Evolutionary conservation across 768 basidiomycete genomes (phyloP).

Genomic region (Inosperma sp.): DNA sequence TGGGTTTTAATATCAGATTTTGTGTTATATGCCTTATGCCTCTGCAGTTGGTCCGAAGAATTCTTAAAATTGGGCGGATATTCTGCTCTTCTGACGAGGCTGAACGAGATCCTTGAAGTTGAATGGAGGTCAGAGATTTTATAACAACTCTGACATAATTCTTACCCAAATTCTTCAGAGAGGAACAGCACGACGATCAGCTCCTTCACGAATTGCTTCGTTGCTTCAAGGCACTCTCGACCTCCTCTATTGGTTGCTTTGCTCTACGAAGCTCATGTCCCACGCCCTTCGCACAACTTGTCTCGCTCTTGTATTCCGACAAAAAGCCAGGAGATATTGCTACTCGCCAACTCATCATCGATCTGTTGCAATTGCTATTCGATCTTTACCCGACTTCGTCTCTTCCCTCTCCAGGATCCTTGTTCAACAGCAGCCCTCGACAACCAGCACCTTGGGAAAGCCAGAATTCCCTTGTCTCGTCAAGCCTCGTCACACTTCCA

Average conservation of each 20-base stretch:
- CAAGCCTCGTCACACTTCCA: conserved; percentile 61
- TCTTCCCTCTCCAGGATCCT: conserved; percentile 43
- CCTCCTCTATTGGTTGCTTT: conserved; percentile 82
- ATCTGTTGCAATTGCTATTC: conserved; percentile 81
- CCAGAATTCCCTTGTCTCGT: conserved; percentile 32
- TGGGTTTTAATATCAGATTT: conserved; percentile 28
- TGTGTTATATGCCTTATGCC: not conserved
- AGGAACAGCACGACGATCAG: conserved; percentile 97
- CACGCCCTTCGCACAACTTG: conserved; percentile 79
- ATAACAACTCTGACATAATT: not conserved
- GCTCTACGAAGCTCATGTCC: conserved; percentile 89
- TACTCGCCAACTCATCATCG: conserved; percentile 85
- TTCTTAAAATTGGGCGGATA: conserved; percentile 87
- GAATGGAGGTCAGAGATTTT: conserved; percentile 82
- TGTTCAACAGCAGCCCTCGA: conserved; percentile 25
- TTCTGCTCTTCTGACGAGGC: conserved; percentile 68
- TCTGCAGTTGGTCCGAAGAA: conserved; percentile 77
- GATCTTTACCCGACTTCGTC: conserved; percentile 79
- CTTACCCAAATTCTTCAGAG: conserved; percentile 51
- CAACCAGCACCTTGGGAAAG: conserved; percentile 59
- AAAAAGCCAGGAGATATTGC: conserved; percentile 96
- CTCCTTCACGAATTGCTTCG: conserved; percentile 87
- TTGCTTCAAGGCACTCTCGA: conserved; percentile 91
- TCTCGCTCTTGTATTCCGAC: conserved; percentile 87
- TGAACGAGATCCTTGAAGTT: conserved; percentile 89